Percentiles rank a stretch among this genome's conserved stretches.
Evolutionary conservation across 805 yeast genomes (phyloP).

Genomic region (Yamadazyma insecticola): DNA sequence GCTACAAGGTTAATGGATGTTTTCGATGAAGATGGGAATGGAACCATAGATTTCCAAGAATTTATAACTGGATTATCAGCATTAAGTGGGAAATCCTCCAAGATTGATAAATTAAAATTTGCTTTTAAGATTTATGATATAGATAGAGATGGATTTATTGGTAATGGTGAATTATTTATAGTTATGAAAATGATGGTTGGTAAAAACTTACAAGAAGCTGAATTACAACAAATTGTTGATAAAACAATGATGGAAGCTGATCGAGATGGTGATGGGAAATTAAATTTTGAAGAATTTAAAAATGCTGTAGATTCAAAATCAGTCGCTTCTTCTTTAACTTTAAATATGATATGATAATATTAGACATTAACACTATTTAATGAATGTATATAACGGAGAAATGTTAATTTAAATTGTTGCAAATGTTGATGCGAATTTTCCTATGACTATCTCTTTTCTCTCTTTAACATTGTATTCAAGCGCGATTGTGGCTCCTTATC

Average conservation of each 20-base stretch:
- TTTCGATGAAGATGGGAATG: constrained; percentile 89
- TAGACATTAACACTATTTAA: too few species aligned
- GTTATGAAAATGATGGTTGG: constrained; percentile 98
- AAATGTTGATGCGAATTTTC: too few species aligned
- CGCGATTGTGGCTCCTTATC: too few species aligned
- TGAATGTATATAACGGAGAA: too few species aligned
- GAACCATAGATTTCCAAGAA: constrained; percentile 93
- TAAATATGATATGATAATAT: constrained; percentile 41
- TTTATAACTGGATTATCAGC: constrained; percentile 83
- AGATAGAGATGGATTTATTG: constrained; percentile 90
- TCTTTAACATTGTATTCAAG: too few species aligned
- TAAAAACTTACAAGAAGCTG: constrained; percentile 75
- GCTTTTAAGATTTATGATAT: constrained; percentile 94
- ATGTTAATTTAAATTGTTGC: too few species aligned
- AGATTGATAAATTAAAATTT: constrained; percentile 77
- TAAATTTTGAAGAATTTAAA: constrained; percentile 84
- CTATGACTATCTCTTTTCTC: too few species aligned
- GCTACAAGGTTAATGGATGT: constrained; percentile 90
- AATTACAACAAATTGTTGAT: constrained; percentile 95
- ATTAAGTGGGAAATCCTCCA: constrained; percentile 78
- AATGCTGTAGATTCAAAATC: constrained; percentile 56
- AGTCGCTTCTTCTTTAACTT: constrained; percentile 56
- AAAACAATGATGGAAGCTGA: constrained; percentile 94
- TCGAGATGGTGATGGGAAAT: constrained; percentile 76
- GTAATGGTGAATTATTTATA: constrained; percentile 90